phyloP scores from a whole-genome alignment of 2,329 filamentous ascomycete species.

The Fusarium stilboides region DNA sequence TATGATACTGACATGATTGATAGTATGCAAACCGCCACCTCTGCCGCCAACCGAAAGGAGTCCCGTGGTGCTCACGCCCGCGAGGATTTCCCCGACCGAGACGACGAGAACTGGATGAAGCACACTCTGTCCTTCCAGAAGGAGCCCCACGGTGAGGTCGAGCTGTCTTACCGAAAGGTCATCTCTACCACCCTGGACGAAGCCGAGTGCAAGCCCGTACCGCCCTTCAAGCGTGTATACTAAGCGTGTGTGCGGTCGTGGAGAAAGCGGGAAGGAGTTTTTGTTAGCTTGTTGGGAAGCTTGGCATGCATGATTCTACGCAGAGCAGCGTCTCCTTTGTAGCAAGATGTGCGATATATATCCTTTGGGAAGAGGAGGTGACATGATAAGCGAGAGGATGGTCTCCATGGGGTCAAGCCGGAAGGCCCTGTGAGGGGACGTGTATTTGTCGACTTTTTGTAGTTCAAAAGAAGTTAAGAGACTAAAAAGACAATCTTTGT shows the following conservation, averaged over 20 bases:
- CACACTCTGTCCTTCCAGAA: slow-evolving; percentile 98
- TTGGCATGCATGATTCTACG: slow-evolving; percentile 49
- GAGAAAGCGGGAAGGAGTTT: slow-evolving; percentile 41
- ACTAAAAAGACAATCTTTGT: slow-evolving; percentile 33
- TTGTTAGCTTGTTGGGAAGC: slow-evolving; percentile 48
- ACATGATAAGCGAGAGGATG: slow-evolving; percentile 35
- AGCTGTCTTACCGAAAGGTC: slow-evolving; percentile 89
- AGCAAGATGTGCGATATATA: slow-evolving; percentile 51
- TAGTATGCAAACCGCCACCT: slow-evolving; percentile 89
- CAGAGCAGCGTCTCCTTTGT: slow-evolving; percentile 50
- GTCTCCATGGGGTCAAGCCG: slow-evolving; percentile 22
- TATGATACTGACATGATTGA: slow-evolving; percentile 30
- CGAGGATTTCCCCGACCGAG: slow-evolving; percentile 95
- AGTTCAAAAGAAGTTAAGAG: slow-evolving; percentile 42
- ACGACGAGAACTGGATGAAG: slow-evolving; percentile 99
- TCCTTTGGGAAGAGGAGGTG: slow-evolving; percentile 38
- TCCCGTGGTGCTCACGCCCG: slow-evolving; percentile 97
- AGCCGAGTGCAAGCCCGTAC: slow-evolving; percentile 95
- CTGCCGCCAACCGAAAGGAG: slow-evolving; percentile 95
- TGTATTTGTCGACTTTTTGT: slow-evolving; percentile 46
- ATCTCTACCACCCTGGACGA: slow-evolving; percentile 89
- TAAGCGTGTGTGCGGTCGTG: slow-evolving; percentile 61
- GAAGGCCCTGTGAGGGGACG: slow-evolving; percentile 29
- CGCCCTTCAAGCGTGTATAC: slow-evolving; percentile 95
- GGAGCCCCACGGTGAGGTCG: slow-evolving; percentile 87